Evolutionary conservation across 2,329 filamentous ascomycete species (phyloP).

Genomic region (Epichloe uncinata): DNA sequence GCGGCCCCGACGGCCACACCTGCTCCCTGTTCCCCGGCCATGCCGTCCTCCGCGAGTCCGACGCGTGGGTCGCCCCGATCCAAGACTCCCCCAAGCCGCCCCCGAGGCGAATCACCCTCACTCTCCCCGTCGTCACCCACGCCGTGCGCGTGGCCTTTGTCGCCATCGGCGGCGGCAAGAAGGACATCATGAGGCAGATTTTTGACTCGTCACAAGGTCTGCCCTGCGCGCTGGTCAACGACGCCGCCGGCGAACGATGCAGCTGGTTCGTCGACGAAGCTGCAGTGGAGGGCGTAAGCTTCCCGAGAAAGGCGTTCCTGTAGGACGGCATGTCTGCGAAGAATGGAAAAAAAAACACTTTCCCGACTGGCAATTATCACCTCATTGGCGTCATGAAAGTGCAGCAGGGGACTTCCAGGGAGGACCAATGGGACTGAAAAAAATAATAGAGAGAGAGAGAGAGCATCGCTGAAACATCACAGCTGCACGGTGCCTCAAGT

Average conservation of each 20-base stretch:
- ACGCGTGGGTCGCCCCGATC: conserved; percentile 86
- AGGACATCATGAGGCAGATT: conserved; percentile 82
- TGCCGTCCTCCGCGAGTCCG: conserved; percentile 68
- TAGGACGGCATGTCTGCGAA: conserved; percentile 11
- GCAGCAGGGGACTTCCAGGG: neutral
- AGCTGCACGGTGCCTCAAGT: too few species aligned
- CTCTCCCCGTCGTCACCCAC: conserved; percentile 79
- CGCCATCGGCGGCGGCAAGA: conserved; percentile 79
- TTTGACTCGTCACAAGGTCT: conserved; percentile 63
- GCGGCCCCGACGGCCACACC: conserved; percentile 91
- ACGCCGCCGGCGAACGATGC: conserved; percentile 68
- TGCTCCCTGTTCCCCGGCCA: conserved; percentile 93
- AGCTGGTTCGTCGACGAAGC: conserved; percentile 90
- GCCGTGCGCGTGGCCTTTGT: conserved; percentile 81
- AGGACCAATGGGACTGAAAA: too few species aligned
- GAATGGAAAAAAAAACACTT: too few species aligned
- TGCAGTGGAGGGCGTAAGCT: conserved; percentile 74
- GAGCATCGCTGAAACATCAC: too few species aligned
- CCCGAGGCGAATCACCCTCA: conserved; percentile 79
- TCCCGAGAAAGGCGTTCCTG: conserved; percentile 58
- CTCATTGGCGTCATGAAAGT: neutral
- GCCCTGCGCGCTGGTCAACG: conserved; percentile 81
- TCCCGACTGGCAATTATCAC: neutral
- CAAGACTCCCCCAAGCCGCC: conserved; percentile 96
- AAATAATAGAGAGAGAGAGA: too few species aligned